Evolutionary conservation across 345 rosid genomes (phyloP), one percentile per base, ranked within the genome.

Genomic region (Chamaenerion angustifolium): DNA sequence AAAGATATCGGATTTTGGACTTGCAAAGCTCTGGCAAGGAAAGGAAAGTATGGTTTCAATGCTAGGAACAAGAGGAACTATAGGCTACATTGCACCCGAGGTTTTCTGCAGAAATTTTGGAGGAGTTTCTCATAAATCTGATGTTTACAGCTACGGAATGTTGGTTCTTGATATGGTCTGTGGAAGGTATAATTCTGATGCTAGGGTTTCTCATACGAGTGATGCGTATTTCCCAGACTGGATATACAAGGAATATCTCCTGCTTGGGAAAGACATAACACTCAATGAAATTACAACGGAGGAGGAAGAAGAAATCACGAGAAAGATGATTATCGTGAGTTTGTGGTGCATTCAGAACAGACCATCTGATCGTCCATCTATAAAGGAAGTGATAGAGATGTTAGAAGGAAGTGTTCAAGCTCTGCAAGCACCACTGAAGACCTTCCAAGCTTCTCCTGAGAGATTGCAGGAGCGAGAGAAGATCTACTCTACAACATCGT

Each of bases 1-100:
- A 1, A 76, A 76, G 14, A 71, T 76, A 8, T 66, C 75, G 0
- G 85, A 79, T 49, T 79, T 79, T 5, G 77, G 85, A 0, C 81
- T 79, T 8, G 71, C 85, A 9, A 73, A 76, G 49, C 58, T 66
- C 6, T 70, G 76, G 21, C 46, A 51, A 41, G 65, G 37, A 31
- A 61, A 56, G 40, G 76, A 63, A 6, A 73, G 76, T 25, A 37
- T 60, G 6, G 16, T 76, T 5, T 67, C 85, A 0, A 12, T 65
- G 31, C 46, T 59, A 1, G 66, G 60, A 2, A 53, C 66, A 1
- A 68, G 81, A 62, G 81, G 85, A 12, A 73, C 79, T 0, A 15
- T 47, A 1, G 79, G 77, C 0, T 79, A 76, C 47, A 76, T 73
- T 45, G 83, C 61, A 21, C 64, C 57, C 0, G 57, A 52, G 46